These are phyloP conservation scores for Xylariaceae sp. DNA, from an alignment of 2,329 filamentous ascomycete genomes.

Conservation along the genomic window DNA sequence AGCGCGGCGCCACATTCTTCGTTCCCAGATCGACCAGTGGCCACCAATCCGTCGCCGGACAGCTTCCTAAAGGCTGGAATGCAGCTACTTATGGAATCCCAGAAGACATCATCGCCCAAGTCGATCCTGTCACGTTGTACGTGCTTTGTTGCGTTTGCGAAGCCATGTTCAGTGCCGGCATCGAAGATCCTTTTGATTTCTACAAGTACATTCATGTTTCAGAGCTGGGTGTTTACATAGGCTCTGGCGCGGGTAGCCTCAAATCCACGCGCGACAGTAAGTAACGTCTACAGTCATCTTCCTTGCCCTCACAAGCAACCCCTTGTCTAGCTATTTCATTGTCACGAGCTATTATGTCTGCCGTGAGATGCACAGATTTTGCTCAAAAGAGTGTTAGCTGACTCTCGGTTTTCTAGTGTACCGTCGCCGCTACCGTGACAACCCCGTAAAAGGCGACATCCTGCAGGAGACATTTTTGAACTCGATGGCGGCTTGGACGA, in stretches of 20 bases:
- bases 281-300: not conserved
- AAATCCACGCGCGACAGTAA: slow-evolving; percentile 15
- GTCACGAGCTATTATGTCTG: not conserved
- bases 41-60: slow-evolving; percentile 94
- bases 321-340: not conserved
- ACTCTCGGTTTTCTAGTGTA: slow-evolving; percentile 94
- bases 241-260: slow-evolving; percentile 93
- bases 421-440: slow-evolving; percentile 94
- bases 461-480: slow-evolving; percentile 99
- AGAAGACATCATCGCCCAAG: slow-evolving; percentile 96
- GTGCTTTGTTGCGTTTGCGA: slow-evolving; percentile 94
- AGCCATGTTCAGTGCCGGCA: slow-evolving; percentile 86
- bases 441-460: slow-evolving; percentile 97
- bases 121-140: slow-evolving; percentile 94
- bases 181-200: slow-evolving; percentile 99
- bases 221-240: slow-evolving; percentile 96
- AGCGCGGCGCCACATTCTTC: slow-evolving; percentile 92
- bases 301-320: not conserved
- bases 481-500: slow-evolving; percentile 99
- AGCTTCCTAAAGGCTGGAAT: slow-evolving; percentile 97
- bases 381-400: slow-evolving; percentile 44
- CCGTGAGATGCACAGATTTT: not conserved
- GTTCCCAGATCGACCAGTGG: slow-evolving; percentile 97
- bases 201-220: slow-evolving; percentile 99
- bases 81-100: slow-evolving; percentile 94